Base-by-base conservation (phyloP, 352 stramenopile genomes). In the Phytophthora pluvialis region DNA sequence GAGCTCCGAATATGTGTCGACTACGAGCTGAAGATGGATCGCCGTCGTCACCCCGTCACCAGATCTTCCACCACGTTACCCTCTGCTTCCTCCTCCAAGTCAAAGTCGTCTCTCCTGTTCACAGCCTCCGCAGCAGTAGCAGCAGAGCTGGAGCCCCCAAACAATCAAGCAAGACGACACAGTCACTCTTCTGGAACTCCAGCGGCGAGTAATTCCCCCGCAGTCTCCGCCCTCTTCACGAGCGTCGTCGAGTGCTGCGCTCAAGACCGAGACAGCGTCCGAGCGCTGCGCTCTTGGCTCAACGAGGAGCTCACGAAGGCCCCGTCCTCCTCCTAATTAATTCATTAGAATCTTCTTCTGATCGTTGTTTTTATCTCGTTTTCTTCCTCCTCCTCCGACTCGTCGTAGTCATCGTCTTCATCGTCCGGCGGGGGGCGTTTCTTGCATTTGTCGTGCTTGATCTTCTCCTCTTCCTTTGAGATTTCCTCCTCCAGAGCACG, bases 1-100 rank as follows among this genome's bases (percentile, higher is more conserved):
- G 72, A 86, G 52, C 75, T 90, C 28, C 77, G 78, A 11, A 67
- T 73, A 35, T 80, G 74, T 31, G 71, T 90, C 18, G 70, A 88
- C 47, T 75, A 88, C 51, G 60, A 83, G 7, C 21, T 90, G 4
- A 67, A 46, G 40, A 73, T 80, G 67, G 67, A 84, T 21, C 73
- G 77, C 46, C 72, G 75, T 16, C 70, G 70, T 26, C 60, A 84
- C 8, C 78, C 77, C 0, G 44, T 60, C 11, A 42, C 11, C 3
- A 58, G 35, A 55, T 8, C 62, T 38, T 47, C 68, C 38, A 43
- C 36, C 8, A 21, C 52, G 12, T 28, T 18, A 31, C 28, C 11
- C 33, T 64, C 42, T 42, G 38, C 25, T 11, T 47, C 68, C 9
- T 53, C 38, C 16, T 38, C 36, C 32, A 62, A 63, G 26, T 56